Percentiles rank a stretch among this genome's conserved stretches.
These are phyloP conservation scores for Venturia oleaginea DNA, from an alignment of 2,329 filamentous ascomycete genomes.

Conservation along the genomic window DNA sequence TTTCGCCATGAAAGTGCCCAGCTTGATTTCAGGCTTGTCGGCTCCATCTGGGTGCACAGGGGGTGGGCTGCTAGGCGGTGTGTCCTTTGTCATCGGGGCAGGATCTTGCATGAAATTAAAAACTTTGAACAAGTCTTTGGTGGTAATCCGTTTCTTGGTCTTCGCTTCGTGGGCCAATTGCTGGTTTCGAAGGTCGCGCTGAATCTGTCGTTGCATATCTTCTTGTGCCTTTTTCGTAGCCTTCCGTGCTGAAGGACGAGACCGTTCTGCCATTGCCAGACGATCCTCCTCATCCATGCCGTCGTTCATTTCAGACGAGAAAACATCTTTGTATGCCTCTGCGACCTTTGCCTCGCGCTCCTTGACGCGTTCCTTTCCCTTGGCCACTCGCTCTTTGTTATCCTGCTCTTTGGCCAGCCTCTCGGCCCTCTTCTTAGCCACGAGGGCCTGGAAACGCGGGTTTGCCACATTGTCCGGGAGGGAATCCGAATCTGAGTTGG, in stretches of 20 bases:
- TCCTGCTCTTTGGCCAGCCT: constrained; percentile 46
- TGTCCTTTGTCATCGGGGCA: constrained; percentile 31
- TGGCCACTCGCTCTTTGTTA: constrained; percentile 17
- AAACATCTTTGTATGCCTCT: constrained; percentile 35
- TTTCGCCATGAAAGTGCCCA: background rate
- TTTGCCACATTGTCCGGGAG: constrained; percentile 11
- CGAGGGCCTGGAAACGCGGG: constrained; percentile 59
- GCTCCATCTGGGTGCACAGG: constrained; percentile 14
- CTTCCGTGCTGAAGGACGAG: constrained; percentile 60
- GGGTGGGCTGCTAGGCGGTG: constrained; percentile 35
- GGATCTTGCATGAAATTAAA: constrained; percentile 60
- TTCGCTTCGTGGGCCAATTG: constrained; percentile 83
- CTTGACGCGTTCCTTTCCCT: constrained; percentile 11
- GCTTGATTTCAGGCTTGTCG: constrained; percentile 14
- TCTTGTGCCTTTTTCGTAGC: constrained; percentile 91
- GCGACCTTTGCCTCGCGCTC: constrained; percentile 20
- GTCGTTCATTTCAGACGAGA: constrained; percentile 16
- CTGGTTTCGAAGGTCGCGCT: constrained; percentile 80
- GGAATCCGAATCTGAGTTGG: constrained; percentile 35
- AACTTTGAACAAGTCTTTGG: constrained; percentile 68
- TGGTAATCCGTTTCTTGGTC: constrained; percentile 80
- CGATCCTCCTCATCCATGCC: constrained; percentile 49
- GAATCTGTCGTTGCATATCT: constrained; percentile 91
- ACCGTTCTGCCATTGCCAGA: constrained; percentile 52
- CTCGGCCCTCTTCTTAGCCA: constrained; percentile 65